Percentiles rank a stretch among this genome's conserved stretches.
These are phyloP conservation scores for Pyronema omphalodes DNA, from an alignment of 495 filamentous ascomycete species.

Conservation along the genomic window DNA sequence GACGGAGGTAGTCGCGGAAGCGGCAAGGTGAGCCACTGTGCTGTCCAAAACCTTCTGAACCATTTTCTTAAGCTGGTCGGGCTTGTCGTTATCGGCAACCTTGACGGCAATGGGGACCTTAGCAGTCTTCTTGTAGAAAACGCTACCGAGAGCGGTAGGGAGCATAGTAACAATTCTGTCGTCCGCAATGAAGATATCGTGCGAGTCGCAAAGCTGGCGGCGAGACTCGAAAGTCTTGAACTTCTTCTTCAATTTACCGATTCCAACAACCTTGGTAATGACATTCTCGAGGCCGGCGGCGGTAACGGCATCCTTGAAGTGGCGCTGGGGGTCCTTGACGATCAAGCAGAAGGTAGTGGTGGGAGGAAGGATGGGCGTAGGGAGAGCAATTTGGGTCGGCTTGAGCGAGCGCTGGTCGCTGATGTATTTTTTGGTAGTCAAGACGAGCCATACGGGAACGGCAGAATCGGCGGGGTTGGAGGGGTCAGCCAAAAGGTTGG, in stretches of 20 bases:
- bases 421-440: conserved; percentile 83
- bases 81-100: conserved; percentile 18
- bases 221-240: conserved; percentile 74
- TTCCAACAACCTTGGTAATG: conserved; percentile 64
- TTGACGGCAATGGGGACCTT: conserved; percentile 81
- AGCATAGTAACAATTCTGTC: conserved; percentile 61
- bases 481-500: conserved; percentile 47
- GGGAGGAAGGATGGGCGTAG: conserved; percentile 50
- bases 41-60: conserved; percentile 50
- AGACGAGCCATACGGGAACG: conserved; percentile 55
- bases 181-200: conserved; percentile 79
- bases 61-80: conserved; percentile 44
- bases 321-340: conserved; percentile 67
- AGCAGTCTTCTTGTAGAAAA: conserved; percentile 56
- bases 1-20: conserved; percentile 44
- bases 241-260: conserved; percentile 64
- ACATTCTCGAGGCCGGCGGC: conserved; percentile 56
- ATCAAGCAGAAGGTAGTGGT: conserved; percentile 63
- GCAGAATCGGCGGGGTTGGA: conserved; percentile 35
- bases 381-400: conserved; percentile 48
- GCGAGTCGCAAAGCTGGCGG: conserved; percentile 62
- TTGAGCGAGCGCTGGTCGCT: conserved; percentile 58
- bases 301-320: conserved; percentile 71
- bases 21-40: conserved; percentile 54
- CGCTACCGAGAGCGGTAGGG: conserved; percentile 63